Evolutionary conservation across 2,329 filamentous ascomycete genomes (phyloP).

Genomic region (Chaetoscypha palmicola): DNA sequence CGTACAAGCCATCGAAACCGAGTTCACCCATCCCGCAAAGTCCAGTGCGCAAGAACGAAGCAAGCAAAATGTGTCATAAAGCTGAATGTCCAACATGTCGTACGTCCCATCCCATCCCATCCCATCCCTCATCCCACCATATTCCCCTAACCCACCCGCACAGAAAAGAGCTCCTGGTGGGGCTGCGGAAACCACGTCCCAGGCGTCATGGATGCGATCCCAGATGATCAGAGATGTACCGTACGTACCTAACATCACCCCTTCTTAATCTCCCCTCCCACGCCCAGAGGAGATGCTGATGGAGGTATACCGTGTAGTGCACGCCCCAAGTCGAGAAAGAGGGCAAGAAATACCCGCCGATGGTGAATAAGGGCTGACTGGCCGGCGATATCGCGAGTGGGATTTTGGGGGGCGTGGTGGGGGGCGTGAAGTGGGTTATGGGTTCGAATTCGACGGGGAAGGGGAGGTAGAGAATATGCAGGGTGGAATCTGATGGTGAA

Average conservation of each 20-base stretch:
- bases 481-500: too few species aligned
- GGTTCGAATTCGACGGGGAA: not conserved
- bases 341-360: constrained; percentile 1
- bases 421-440: not conserved
- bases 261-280: not conserved
- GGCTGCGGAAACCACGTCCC: constrained; percentile 46
- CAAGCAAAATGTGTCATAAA: constrained; percentile 44
- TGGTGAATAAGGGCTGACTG: not conserved
- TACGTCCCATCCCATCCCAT: constrained; percentile 29
- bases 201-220: constrained; percentile 44
- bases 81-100: constrained; percentile 43
- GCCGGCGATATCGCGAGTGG: not conserved
- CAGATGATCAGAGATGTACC: constrained; percentile 44
- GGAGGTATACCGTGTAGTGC: not conserved
- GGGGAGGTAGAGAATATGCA: too few species aligned
- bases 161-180: constrained; percentile 46
- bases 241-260: constrained; percentile 4
- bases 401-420: not conserved
- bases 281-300: not conserved
- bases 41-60: too few species aligned
- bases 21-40: too few species aligned
- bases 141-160: constrained; percentile 3
- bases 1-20: too few species aligned
- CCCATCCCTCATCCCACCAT: not conserved
- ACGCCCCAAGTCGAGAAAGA: not conserved